Percentiles rank a stretch among this genome's conserved stretches.
Conservation (phyloP, 2,329 filamentous ascomycete genomes). For the Fusarium zealandicum region DNA sequence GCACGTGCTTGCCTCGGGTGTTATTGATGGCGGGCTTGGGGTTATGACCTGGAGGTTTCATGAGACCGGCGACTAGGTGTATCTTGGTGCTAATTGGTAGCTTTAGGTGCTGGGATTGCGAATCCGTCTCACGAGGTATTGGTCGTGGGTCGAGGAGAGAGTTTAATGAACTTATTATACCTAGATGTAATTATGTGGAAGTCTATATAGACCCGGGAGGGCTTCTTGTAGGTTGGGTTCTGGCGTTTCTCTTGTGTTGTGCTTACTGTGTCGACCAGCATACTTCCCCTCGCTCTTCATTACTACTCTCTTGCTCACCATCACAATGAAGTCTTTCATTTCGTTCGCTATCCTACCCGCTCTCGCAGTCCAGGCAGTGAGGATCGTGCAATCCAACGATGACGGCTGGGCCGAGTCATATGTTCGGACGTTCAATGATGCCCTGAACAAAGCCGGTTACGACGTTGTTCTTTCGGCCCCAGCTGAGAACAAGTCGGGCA, state of each 20-base stretch:
- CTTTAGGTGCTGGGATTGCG: neutral
- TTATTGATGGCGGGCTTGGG: slow-evolving; percentile 19
- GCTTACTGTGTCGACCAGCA: neutral
- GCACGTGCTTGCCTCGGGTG: slow-evolving; percentile 28
- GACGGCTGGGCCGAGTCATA: slow-evolving; percentile 79
- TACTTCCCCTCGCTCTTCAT: neutral
- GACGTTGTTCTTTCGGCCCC: slow-evolving; percentile 70
- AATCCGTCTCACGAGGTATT: slow-evolving; percentile 27
- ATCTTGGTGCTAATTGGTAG: slow-evolving; percentile 29
- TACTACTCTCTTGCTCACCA: neutral
- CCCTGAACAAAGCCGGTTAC: slow-evolving; percentile 62
- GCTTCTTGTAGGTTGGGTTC: slow-evolving; percentile 2
- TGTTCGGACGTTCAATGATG: slow-evolving; percentile 65
- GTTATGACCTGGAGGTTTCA: slow-evolving; percentile 28
- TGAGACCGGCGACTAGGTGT: slow-evolving; percentile 17
- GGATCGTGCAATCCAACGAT: slow-evolving; percentile 72
- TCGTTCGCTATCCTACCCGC: slow-evolving; percentile 34
- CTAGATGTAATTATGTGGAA: neutral
- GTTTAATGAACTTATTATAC: slow-evolving; percentile 33
- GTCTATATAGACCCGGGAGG: slow-evolving; percentile 4
- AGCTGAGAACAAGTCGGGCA: slow-evolving; percentile 70
- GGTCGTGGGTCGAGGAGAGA: slow-evolving; percentile 29
- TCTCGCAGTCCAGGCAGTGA: slow-evolving; percentile 48
- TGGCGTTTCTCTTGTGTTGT: neutral
- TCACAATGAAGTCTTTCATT: slow-evolving; percentile 39